Evolutionary conservation across 2,329 filamentous ascomycete genomes (phyloP), one percentile per base, ranked within the genome.

Genomic region (Sporothrix phasma): DNA sequence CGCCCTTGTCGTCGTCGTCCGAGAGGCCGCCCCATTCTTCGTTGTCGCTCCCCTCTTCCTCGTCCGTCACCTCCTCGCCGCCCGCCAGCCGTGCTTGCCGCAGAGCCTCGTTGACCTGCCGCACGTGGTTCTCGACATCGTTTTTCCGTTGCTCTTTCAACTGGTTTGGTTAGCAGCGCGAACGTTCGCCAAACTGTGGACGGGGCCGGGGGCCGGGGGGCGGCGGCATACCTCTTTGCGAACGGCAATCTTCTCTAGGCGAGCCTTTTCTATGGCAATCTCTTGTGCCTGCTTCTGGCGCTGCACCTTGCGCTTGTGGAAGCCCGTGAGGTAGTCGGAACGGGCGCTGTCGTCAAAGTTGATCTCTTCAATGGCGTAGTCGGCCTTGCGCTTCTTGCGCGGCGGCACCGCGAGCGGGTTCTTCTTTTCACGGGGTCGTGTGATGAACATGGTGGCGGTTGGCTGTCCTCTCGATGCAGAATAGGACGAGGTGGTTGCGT

Each of bases 281-380:
- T 94, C 91, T 72, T 94, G 89, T 1, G 93, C 93, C 75, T 87
- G 81, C 78, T 96, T 95, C 69, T 87, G 86, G 43, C 94, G 84
- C 74, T 91, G 88, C 62, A 89, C 78, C 76, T 97, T 97, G 75
- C 94, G 88, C 81, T 97, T 99, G 79, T 93, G 92, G 77, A 99
- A 99, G 2, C 94, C 94, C 0, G 92, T 97, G 65, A 99, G 81
- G 73, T 90, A 99, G 72, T 97, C 92, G 68, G 88, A 79, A 68
- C 94, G 87, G 53, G 89, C 89, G 66, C 82, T 81, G 66, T 82
- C 78, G 77, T 99, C 92, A 77, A 97, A 99, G 61, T 80, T 85
- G 74, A 99, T 88, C 74, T 96, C 90, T 72, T 92, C 90, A 66
- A 90, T 80, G 45, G 79, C 76, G 53, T 80, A 78, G 15, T 80